Conservation (phyloP, 2,329 filamentous ascomycete species). For the Fusarium sarcochroum region DNA sequence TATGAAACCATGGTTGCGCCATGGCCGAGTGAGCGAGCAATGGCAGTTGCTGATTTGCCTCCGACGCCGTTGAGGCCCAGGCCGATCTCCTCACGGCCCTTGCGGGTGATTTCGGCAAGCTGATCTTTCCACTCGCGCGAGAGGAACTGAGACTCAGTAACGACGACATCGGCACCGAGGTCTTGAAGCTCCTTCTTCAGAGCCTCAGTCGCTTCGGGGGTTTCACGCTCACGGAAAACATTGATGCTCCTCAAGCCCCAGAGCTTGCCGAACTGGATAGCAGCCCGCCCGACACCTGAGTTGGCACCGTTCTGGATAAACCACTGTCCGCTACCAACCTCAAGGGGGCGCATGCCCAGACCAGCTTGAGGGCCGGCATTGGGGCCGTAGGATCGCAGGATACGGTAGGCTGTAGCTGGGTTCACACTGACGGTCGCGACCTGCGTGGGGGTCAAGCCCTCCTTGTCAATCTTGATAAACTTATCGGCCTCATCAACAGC, state of each 20-base stretch:
- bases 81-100: slow-evolving; percentile 78
- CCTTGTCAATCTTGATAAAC: slow-evolving; percentile 79
- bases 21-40: slow-evolving; percentile 80
- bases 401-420: slow-evolving; percentile 93
- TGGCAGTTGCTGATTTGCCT: slow-evolving; percentile 82
- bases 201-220: slow-evolving; percentile 73
- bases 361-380: slow-evolving; percentile 61
- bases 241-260: slow-evolving; percentile 96
- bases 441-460: slow-evolving; percentile 80
- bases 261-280: slow-evolving; percentile 86
- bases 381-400: slow-evolving; percentile 84
- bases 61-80: slow-evolving; percentile 95
- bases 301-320: slow-evolving; percentile 98
- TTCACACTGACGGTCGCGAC: slow-evolving; percentile 93
- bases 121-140: slow-evolving; percentile 72
- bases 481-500: slow-evolving; percentile 72
- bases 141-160: slow-evolving; percentile 69
- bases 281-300: slow-evolving; percentile 89
- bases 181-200: slow-evolving; percentile 66
- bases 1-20: slow-evolving; percentile 89
- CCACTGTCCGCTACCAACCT: slow-evolving; percentile 78
- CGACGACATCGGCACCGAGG: slow-evolving; percentile 70
- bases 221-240: slow-evolving; percentile 81
- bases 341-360: slow-evolving; percentile 61
- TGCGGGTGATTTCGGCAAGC: slow-evolving; percentile 76